A percentile compares a stretch with the other conserved stretches of the same genome.
Conservation (phyloP, 371 early-diverging fungal species). For the Dichotomocladium elegans region DNA sequence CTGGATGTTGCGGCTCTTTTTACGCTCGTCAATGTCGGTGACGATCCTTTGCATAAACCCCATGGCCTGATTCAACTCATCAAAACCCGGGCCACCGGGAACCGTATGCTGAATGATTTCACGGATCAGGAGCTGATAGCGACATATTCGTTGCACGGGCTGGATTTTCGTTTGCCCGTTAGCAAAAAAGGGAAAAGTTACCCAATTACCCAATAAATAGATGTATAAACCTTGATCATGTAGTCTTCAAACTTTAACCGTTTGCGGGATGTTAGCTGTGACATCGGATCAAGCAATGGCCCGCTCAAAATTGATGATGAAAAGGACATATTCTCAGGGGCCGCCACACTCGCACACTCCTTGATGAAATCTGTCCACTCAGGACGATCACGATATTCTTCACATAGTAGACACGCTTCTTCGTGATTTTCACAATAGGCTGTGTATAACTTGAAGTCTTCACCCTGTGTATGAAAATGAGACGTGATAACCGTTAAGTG, state of each 20-base stretch:
- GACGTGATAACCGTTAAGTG: too few species aligned
- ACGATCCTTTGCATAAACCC: conserved; percentile 31
- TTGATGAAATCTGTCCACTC: conserved; percentile 40
- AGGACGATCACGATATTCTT: conserved; percentile 33
- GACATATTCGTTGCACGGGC: conserved; percentile 50
- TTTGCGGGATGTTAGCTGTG: conserved; percentile 1
- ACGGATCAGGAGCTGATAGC: conserved; percentile 39
- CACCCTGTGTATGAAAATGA: conserved; percentile 12
- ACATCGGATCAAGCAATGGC: too few species aligned
- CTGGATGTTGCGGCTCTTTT: conserved; percentile 25
- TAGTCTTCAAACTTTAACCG: conserved; percentile 46
- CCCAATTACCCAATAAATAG: neutral
- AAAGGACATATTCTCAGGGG: too few species aligned
- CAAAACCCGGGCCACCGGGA: conserved; percentile 18
- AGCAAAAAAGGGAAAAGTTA: neutral
- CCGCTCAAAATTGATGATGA: too few species aligned
- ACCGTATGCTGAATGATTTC: conserved; percentile 39
- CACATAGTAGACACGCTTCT: conserved; percentile 29
- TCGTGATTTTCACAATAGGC: conserved; percentile 41
- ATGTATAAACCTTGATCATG: conserved; percentile 32
- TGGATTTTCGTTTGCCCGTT: conserved; percentile 1
- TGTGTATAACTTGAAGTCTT: conserved; percentile 32
- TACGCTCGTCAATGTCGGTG: conserved; percentile 29
- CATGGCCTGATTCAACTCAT: conserved; percentile 19
- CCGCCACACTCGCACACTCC: conserved; percentile 22